Percentiles rank a stretch among this genome's conserved stretches.
phyloP scores from a whole-genome alignment of 2,329 filamentous ascomycete species.

The Xylariales sp. region DNA sequence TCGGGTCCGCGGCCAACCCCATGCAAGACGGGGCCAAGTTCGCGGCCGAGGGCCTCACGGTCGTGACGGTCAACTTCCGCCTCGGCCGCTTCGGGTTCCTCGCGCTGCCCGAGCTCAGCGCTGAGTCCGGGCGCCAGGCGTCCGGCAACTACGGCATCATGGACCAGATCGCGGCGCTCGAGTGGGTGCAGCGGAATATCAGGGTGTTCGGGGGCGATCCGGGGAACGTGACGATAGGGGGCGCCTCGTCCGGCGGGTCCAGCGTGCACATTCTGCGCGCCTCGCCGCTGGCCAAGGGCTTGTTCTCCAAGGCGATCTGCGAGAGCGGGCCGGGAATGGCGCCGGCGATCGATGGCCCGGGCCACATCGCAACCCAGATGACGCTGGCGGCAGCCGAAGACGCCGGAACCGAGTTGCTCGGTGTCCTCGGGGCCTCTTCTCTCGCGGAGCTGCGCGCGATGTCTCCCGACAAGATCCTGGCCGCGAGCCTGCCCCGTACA shows the following conservation, averaged over 20 bases:
- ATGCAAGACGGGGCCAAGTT: constrained; percentile 30
- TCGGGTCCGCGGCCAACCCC: constrained; percentile 28
- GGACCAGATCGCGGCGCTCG: constrained; percentile 32
- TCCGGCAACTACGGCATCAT: constrained; percentile 36
- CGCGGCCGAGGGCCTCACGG: constrained; percentile 25
- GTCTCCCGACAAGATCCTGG: constrained; percentile 24
- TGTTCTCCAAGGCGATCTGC: constrained; percentile 32
- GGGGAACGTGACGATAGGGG: constrained; percentile 28
- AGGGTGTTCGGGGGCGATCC: constrained; percentile 28
- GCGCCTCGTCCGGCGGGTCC: constrained; percentile 29
- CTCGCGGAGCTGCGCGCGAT: constrained; percentile 28
- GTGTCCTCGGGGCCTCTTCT: constrained; percentile 21
- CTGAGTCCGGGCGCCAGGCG: constrained; percentile 26
- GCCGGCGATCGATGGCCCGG: constrained; percentile 26
- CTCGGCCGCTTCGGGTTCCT: constrained; percentile 33
- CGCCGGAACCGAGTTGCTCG: constrained; percentile 23
- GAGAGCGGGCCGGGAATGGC: constrained; percentile 34
- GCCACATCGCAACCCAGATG: constrained; percentile 29
- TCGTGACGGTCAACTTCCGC: constrained; percentile 36
- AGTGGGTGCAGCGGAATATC: constrained; percentile 36
- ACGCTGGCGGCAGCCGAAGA: constrained; percentile 32
- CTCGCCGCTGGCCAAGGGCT: constrained; percentile 29
- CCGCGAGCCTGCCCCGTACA: constrained; percentile 16
- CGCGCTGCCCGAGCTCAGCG: constrained; percentile 31
- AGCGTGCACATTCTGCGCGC: constrained; percentile 26